These are phyloP conservation scores for Nitzschia palea DNA, from an alignment of 108 stramenopile genomes.

Conservation along the genomic window DNA sequence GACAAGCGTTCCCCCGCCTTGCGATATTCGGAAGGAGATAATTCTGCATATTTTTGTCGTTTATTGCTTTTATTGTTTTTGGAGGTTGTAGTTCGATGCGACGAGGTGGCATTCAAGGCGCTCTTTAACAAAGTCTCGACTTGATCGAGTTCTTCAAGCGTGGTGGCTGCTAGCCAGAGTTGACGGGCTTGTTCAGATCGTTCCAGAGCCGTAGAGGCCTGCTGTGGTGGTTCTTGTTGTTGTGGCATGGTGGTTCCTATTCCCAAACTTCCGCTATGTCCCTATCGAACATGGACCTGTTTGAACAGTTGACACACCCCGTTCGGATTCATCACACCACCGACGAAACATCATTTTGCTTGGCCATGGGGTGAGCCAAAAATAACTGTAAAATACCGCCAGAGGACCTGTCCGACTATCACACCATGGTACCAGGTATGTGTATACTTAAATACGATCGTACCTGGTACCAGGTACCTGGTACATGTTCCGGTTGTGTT, in stretches of 20 bases:
- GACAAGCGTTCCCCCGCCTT: constrained; percentile 62
- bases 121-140: constrained; percentile 54
- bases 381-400: too few relatives aligned
- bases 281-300: too few relatives aligned
- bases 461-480: too few relatives aligned
- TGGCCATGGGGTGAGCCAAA: too few relatives aligned
- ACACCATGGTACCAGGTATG: too few relatives aligned
- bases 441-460: too few relatives aligned
- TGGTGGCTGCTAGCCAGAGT: constrained; percentile 29
- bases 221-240: neutral
- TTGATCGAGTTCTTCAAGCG: constrained; percentile 43
- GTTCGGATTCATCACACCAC: too few relatives aligned
- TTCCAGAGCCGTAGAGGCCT: constrained; percentile 5
- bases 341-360: too few relatives aligned
- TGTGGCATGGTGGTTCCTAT: neutral
- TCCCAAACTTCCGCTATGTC: too few relatives aligned
- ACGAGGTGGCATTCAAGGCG: constrained; percentile 33
- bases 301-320: too few relatives aligned
- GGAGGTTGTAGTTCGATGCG: neutral
- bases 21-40: constrained; percentile 39
- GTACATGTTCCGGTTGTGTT: too few relatives aligned
- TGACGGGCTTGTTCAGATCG: constrained; percentile 12
- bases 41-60: constrained; percentile 33
- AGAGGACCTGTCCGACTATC: too few relatives aligned
- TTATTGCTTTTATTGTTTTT: constrained; percentile 12